Evolutionary conservation across 192 early-diverging fungal species (phyloP).

Genomic region (Umbelopsis ramanniana): DNA sequence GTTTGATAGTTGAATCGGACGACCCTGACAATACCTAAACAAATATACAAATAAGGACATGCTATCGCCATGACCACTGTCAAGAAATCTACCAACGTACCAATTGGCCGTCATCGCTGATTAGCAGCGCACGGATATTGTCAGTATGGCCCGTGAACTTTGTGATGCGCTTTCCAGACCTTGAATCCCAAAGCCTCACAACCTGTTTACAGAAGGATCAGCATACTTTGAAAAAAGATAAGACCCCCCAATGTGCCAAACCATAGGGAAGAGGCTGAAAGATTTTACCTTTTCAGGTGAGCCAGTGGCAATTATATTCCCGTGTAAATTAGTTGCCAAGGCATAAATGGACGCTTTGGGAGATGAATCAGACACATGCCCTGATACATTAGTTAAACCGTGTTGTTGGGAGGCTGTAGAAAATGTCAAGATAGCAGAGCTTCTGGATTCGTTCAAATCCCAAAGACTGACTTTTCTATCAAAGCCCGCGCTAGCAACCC

Average conservation of each 20-base stretch:
- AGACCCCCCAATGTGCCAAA: too few species aligned
- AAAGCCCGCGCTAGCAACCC: constrained; percentile 90
- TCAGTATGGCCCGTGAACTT: constrained; percentile 95
- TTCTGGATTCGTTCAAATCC: constrained; percentile 74
- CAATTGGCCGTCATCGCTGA: constrained; percentile 87
- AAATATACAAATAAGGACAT: too few species aligned
- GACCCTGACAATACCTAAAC: constrained; percentile 86
- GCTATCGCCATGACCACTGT: too few species aligned
- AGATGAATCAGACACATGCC: constrained; percentile 20
- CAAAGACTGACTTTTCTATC: constrained; percentile 89
- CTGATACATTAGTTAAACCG: neutral
- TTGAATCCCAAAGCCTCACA: constrained; percentile 90
- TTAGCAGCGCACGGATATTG: constrained; percentile 85
- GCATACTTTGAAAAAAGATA: neutral
- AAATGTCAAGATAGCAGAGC: constrained; percentile 1
- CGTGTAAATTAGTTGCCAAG: constrained; percentile 78
- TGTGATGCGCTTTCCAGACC: constrained; percentile 70
- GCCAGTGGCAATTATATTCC: constrained; percentile 84
- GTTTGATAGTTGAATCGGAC: constrained; percentile 93
- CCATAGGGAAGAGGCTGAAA: too few species aligned
- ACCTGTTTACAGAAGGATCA: constrained; percentile 44
- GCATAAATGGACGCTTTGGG: constrained; percentile 84
- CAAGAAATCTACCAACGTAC: constrained; percentile 42
- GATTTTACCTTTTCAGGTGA: constrained; percentile 82
- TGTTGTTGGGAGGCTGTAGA: neutral